Conservation (phyloP, 1,139 yeast genomes). For the Kurtzmaniella natalensis region DNA sequence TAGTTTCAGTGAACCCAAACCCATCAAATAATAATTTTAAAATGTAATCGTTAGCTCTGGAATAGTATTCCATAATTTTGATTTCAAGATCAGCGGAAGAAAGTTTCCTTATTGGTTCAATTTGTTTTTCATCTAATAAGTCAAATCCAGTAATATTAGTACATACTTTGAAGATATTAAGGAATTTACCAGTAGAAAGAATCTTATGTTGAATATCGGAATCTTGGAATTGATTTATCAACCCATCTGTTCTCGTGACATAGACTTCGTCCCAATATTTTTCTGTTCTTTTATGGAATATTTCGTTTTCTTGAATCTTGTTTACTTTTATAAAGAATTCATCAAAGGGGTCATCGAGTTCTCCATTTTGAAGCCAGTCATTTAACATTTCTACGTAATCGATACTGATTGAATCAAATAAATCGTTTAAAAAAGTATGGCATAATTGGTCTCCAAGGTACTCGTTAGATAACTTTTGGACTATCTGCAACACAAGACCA, state of each 20-base stretch:
- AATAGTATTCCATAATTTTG: constrained; percentile 59
- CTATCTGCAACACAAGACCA: constrained; percentile 56
- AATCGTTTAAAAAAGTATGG: constrained; percentile 41
- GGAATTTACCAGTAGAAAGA: constrained; percentile 77
- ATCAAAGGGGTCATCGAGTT: constrained; percentile 70
- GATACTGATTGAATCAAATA: constrained; percentile 57
- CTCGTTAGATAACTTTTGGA: constrained; percentile 51
- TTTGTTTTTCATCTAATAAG: constrained; percentile 20
- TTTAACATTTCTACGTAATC: constrained; percentile 70
- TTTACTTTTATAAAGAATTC: constrained; percentile 71
- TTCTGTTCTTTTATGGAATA: constrained; percentile 29
- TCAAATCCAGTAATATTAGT: constrained; percentile 38
- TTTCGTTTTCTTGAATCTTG: constrained; percentile 16
- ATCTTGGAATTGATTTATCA: constrained; percentile 60
- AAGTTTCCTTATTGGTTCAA: constrained; percentile 33
- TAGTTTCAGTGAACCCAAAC: constrained; percentile 45
- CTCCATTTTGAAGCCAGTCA: constrained; percentile 74
- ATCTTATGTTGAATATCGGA: constrained; percentile 60
- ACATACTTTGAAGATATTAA: constrained; percentile 67
- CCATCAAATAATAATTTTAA: constrained; percentile 59
- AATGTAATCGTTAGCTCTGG: constrained; percentile 62
- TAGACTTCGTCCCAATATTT: constrained; percentile 86
- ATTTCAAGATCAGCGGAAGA: constrained; percentile 58
- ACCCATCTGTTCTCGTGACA: constrained; percentile 69
- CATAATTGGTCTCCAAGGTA: constrained; percentile 67